Percentiles rank a stretch among this genome's conserved stretches.
phyloP scores from a whole-genome alignment of 805 yeast genomes.

The Clavispora santaluciae region DNA sequence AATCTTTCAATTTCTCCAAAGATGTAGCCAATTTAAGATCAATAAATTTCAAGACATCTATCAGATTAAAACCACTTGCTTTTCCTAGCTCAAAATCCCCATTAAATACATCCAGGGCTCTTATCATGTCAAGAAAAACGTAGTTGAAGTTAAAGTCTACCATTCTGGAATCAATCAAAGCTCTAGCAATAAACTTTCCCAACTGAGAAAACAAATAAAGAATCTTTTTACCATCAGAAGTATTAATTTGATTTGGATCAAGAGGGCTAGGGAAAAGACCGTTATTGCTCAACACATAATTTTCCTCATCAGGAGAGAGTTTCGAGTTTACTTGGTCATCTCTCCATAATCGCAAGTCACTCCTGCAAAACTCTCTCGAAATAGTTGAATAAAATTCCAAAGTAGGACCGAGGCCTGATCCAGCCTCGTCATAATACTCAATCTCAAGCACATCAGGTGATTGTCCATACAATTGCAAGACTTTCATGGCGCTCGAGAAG shows the following conservation, averaged over 20 bases:
- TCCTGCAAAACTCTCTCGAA: conserved; percentile 65
- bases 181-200: conserved; percentile 83
- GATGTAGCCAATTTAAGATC: conserved; percentile 61
- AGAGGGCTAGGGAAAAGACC: conserved; percentile 79
- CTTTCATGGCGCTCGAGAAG: conserved; percentile 73
- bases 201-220: conserved; percentile 55
- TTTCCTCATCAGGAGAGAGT: conserved; percentile 11
- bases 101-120: neutral
- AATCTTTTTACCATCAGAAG: conserved; percentile 36
- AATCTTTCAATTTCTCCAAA: conserved; percentile 43
- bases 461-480: conserved; percentile 69
- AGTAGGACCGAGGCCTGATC: conserved; percentile 97
- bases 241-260: conserved; percentile 17
- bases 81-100: neutral
- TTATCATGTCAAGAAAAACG: conserved; percentile 59
- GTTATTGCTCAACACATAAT: conserved; percentile 35
- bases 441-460: conserved; percentile 81
- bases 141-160: conserved; percentile 77
- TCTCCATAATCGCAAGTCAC: conserved; percentile 67
- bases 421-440: conserved; percentile 85
- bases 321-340: conserved; percentile 16
- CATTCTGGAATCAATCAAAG: conserved; percentile 81
- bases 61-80: neutral
- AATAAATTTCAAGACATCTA: conserved; percentile 23
- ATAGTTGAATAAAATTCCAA: conserved; percentile 84